phyloP scores from a whole-genome alignment of 805 yeast genomes.

The Pichia californica region DNA sequence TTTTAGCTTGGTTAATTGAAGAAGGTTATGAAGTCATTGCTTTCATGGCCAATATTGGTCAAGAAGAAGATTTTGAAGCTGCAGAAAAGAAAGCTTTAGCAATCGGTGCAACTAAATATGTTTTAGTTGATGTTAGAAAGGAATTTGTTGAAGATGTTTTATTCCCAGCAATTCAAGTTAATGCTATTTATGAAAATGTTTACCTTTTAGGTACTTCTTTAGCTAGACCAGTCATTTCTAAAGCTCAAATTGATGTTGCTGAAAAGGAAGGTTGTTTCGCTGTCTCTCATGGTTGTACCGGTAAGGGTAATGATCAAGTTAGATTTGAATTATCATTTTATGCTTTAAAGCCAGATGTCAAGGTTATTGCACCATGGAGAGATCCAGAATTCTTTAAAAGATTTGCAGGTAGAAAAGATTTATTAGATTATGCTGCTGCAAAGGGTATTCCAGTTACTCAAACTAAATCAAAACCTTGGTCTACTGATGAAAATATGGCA shows the following conservation, averaged over 20 bases:
- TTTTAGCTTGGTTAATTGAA: constrained; percentile 96
- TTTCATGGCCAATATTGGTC: constrained; percentile 97
- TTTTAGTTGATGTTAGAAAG: constrained; percentile 88
- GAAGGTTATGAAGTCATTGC: constrained; percentile 98
- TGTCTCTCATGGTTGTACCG: constrained; percentile 98
- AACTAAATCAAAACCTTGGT: constrained; percentile 99
- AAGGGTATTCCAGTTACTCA: constrained; percentile 93
- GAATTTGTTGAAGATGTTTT: constrained; percentile 91
- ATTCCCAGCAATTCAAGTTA: constrained; percentile 95
- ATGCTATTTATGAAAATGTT: constrained; percentile 96
- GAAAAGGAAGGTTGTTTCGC: constrained; percentile 97
- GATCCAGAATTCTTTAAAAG: constrained; percentile 89
- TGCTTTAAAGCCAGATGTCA: constrained; percentile 95
- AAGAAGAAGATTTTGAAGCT: constrained; percentile 97
- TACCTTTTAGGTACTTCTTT: constrained; percentile 94
- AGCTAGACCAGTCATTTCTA: constrained; percentile 98
- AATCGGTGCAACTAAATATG: constrained; percentile 95
- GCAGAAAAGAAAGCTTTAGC: constrained; percentile 94
- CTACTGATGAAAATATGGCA: constrained; percentile 98
- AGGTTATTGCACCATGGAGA: constrained; percentile 99
- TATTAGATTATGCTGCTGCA: constrained; percentile 86
- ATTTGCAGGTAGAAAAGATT: constrained; percentile 97
- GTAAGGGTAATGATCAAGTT: constrained; percentile 99
- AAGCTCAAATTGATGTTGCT: constrained; percentile 96
- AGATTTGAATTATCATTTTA: constrained; percentile 96